These are phyloP conservation scores for Yamadazyma triangularis DNA, from an alignment of 1,139 yeast genomes.

Conservation along the genomic window DNA sequence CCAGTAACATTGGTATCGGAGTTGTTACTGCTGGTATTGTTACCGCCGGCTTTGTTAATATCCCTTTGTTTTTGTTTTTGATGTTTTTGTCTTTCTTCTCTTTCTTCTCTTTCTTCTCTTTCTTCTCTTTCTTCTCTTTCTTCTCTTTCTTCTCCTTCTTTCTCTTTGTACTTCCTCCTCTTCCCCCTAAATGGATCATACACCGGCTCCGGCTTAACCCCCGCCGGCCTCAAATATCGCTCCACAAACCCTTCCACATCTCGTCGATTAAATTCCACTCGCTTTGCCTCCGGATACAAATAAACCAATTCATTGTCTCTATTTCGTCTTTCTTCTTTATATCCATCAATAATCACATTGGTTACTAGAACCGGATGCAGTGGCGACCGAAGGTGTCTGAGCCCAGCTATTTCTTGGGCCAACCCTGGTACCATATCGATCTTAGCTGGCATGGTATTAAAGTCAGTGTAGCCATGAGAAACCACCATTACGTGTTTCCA, in stretches of 20 bases:
- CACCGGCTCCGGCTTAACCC: slow-evolving; percentile 11
- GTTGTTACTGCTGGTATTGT: too few relatives aligned
- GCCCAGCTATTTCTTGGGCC: slow-evolving; percentile 3
- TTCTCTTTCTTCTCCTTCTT: not conserved
- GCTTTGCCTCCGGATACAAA: slow-evolving; percentile 55
- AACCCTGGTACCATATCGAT: slow-evolving; percentile 44
- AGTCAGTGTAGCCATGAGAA: slow-evolving; percentile 29
- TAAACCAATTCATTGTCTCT: slow-evolving; percentile 23
- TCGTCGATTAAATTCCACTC: slow-evolving; percentile 28
- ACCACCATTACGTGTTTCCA: slow-evolving; percentile 56
- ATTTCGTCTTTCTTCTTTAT: slow-evolving; percentile 7
- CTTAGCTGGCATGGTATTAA: slow-evolving; percentile 52
- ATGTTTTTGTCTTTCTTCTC: too few relatives aligned
- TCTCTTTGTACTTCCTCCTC: too few relatives aligned
- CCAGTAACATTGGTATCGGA: not conserved
- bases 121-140: not conserved
- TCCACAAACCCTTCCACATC: slow-evolving; percentile 38
- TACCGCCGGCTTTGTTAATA: too few relatives aligned
- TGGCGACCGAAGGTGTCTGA: slow-evolving; percentile 17
- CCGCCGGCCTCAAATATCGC: slow-evolving; percentile 34
- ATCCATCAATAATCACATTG: slow-evolving; percentile 24
- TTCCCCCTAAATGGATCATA: slow-evolving; percentile 29
- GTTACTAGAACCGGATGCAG: slow-evolving; percentile 51
- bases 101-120: slow-evolving; percentile 1
- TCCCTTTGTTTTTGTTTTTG: too few relatives aligned